Evolutionary conservation across 305 asterid genomes (phyloP).

Genomic region (Plantago lanceolata): DNA sequence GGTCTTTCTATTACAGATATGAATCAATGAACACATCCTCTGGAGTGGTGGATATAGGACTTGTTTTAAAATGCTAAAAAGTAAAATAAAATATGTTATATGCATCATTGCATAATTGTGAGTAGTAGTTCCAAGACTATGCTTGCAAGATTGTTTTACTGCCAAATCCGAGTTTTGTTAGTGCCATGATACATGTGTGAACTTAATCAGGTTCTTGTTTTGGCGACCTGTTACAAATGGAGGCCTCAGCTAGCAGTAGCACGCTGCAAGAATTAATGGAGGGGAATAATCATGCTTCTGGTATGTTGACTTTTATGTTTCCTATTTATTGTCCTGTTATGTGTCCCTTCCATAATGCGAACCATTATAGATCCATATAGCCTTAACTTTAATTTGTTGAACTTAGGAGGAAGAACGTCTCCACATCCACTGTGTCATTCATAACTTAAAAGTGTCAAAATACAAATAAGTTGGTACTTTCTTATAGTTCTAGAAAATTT

Average conservation of each 20-base stretch:
- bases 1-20: too few species aligned
- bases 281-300: conserved; percentile 27
- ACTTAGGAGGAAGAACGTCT: too few species aligned
- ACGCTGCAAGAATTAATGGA: conserved; percentile 28
- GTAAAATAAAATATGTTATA: not conserved
- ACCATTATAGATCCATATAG: not conserved
- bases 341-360: not conserved
- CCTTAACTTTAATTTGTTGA: not conserved
- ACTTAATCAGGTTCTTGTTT: conserved; percentile 48
- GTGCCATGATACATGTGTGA: not conserved
- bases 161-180: not conserved
- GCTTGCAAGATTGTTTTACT: conserved; percentile 22
- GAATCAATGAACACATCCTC: too few species aligned
- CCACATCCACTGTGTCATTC: too few species aligned
- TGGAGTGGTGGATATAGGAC: too few species aligned
- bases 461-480: too few species aligned
- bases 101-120: conserved; percentile 20
- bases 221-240: conserved; percentile 52
- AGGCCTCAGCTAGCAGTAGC: conserved; percentile 35
- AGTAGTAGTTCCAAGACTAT: conserved; percentile 21
- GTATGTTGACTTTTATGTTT: conserved; percentile 29
- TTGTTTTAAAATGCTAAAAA: too few species aligned
- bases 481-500: too few species aligned
- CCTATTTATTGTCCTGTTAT: not conserved
- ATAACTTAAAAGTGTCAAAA: too few species aligned